A percentile compares a stretch with the other conserved stretches of the same genome.
These are phyloP conservation scores for Phytophthora agathidicida DNA, from an alignment of 352 stramenopile species.

Conservation along the genomic window DNA sequence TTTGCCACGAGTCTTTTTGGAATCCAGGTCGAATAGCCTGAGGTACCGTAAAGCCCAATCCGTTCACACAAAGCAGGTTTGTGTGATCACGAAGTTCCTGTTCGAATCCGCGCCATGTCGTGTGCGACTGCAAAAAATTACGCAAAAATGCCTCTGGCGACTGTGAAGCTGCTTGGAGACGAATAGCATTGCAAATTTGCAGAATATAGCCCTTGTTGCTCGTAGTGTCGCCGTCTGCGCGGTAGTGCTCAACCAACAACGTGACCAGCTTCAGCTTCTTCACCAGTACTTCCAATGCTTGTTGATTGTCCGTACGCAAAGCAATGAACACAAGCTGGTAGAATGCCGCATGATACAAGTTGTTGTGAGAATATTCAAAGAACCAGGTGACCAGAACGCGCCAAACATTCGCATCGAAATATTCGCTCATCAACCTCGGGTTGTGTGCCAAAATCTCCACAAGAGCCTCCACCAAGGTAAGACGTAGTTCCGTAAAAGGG, in stretches of 20 bases:
- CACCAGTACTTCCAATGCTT: constrained; percentile 79
- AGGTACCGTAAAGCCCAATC: constrained; percentile 79
- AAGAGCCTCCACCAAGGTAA: constrained; percentile 86
- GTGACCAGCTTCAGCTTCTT: constrained; percentile 91
- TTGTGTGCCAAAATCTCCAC: constrained; percentile 88
- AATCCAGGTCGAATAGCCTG: constrained; percentile 63
- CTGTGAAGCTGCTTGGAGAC: constrained; percentile 88
- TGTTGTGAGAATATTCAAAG: constrained; percentile 93
- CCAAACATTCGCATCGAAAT: constrained; percentile 88
- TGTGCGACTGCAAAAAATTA: constrained; percentile 91
- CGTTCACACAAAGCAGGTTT: constrained; percentile 55
- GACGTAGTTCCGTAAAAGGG: constrained; percentile 90
- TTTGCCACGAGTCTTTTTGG: constrained; percentile 71
- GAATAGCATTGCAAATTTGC: constrained; percentile 90
- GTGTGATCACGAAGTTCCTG: constrained; percentile 68
- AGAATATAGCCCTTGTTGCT: constrained; percentile 91
- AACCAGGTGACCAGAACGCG: constrained; percentile 89
- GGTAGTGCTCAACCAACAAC: constrained; percentile 84
- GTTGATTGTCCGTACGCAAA: constrained; percentile 84
- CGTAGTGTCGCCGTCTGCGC: constrained; percentile 53
- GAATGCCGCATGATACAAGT: constrained; percentile 90
- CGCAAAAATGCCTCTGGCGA: constrained; percentile 88
- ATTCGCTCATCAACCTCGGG: constrained; percentile 62
- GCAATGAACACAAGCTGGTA: constrained; percentile 91
- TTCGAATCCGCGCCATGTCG: constrained; percentile 81